Percentiles rank a stretch among this genome's conserved stretches.
These are phyloP conservation scores for Lactuca sativa DNA, from an alignment of 129 eudicot genomes.

Conservation along the genomic window DNA sequence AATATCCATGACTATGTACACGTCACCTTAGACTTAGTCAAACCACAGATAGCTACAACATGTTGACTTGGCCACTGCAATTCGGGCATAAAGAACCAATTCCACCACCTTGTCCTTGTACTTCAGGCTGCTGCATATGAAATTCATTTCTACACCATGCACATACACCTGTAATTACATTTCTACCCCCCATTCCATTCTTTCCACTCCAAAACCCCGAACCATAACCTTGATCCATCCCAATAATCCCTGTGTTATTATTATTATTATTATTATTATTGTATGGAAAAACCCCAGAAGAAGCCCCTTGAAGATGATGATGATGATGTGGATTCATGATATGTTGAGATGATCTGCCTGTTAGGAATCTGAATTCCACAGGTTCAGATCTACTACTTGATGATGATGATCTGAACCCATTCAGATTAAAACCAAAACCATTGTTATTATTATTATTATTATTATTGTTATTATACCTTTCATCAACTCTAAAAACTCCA, in stretches of 20 bases:
- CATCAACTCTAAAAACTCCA: slow-evolving; percentile 41
- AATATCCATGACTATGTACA: slow-evolving; percentile 20
- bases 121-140: slow-evolving; percentile 39
- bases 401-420: slow-evolving; percentile 31
- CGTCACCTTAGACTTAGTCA: slow-evolving; percentile 1
- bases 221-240: slow-evolving; percentile 56
- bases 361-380: slow-evolving; percentile 75
- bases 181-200: slow-evolving; percentile 38
- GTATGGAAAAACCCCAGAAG: slow-evolving; percentile 42
- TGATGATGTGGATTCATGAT: slow-evolving; percentile 36
- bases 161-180: slow-evolving; percentile 51
- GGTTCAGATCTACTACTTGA: slow-evolving; percentile 46
- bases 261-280: slow-evolving; percentile 23
- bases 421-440: slow-evolving; percentile 16
- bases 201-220: slow-evolving; percentile 68
- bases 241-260: background rate
- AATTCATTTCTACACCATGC: slow-evolving; percentile 83
- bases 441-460: no score
- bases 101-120: slow-evolving; percentile 40
- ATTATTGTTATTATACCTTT: slow-evolving; percentile 41
- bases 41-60: slow-evolving; percentile 32
- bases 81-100: slow-evolving; percentile 67
- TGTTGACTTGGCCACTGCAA: slow-evolving; percentile 67
- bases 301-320: slow-evolving; percentile 36
- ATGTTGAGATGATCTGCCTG: slow-evolving; percentile 34